Evolutionary conservation across 2,329 filamentous ascomycete genomes (phyloP).

Genomic region (Fusarium papillatum): DNA sequence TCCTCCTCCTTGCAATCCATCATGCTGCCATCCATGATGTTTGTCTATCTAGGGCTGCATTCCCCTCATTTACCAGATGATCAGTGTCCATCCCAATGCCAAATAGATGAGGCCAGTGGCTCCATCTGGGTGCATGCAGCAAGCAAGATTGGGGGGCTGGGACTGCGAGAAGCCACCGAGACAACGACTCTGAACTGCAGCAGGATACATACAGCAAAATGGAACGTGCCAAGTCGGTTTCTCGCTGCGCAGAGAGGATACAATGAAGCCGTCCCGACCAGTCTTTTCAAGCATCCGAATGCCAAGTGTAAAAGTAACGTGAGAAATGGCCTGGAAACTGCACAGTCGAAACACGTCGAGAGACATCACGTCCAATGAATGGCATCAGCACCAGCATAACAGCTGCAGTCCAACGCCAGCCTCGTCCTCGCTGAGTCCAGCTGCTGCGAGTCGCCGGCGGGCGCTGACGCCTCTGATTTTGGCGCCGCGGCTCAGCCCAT

Average conservation of each 20-base stretch:
- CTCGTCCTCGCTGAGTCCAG: conserved; percentile 4
- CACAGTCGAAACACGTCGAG: background rate
- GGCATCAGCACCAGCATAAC: background rate
- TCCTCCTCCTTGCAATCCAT: conserved; percentile 25
- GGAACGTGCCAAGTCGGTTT: background rate
- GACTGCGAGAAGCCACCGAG: background rate
- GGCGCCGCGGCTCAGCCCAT: background rate
- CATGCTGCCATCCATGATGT: background rate
- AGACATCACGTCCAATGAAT: background rate
- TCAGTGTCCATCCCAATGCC: conserved; percentile 3
- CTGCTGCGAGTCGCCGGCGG: background rate
- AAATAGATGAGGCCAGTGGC: background rate
- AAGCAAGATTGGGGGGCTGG: conserved; percentile 1
- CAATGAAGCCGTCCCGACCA: background rate
- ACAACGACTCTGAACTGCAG: conserved; percentile 1
- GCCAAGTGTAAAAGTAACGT: background rate
- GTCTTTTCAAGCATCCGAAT: background rate
- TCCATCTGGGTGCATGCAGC: conserved; percentile 5
- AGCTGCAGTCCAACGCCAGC: conserved; percentile 1
- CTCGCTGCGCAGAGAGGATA: background rate
- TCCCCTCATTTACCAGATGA: conserved; percentile 17
- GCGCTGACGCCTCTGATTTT: background rate
- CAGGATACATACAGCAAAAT: background rate
- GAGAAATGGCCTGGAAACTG: background rate
- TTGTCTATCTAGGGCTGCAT: background rate